A percentile compares a stretch with the other conserved stretches of the same genome.
Evolutionary conservation across 768 basidiomycete species (phyloP).

Genomic region (Paxillus involutus): DNA sequence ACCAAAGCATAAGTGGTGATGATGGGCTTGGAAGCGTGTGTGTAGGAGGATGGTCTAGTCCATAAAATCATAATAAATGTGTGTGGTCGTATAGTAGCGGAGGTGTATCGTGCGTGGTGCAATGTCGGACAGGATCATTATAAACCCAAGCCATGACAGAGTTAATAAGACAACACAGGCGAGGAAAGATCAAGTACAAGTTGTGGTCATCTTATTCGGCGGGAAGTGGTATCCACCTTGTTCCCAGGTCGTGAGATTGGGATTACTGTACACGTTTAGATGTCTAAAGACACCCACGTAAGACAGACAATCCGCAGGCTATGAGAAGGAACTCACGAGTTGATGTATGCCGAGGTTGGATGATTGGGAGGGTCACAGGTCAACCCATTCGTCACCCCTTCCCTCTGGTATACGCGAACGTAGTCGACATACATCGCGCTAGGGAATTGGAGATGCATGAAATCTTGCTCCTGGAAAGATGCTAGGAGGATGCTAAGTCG

Average conservation of each 20-base stretch:
- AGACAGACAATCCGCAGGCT: neutral
- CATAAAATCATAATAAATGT: slow-evolving; percentile 26
- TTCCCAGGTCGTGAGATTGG: slow-evolving; percentile 86
- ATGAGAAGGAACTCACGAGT: slow-evolving; percentile 40
- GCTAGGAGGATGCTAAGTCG: slow-evolving; percentile 31
- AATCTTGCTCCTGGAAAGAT: slow-evolving; percentile 75
- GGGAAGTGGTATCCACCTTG: slow-evolving; percentile 77
- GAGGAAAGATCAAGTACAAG: slow-evolving; percentile 18
- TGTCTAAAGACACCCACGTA: slow-evolving; percentile 21
- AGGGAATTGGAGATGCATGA: slow-evolving; percentile 72
- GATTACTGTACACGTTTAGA: slow-evolving; percentile 65
- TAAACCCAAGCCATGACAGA: slow-evolving; percentile 2
- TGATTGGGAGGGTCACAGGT: slow-evolving; percentile 77
- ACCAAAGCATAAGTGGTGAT: neutral
- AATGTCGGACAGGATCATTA: slow-evolving; percentile 12
- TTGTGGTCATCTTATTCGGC: slow-evolving; percentile 46
- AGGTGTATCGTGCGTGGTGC: slow-evolving; percentile 16
- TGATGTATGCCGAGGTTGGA: slow-evolving; percentile 83
- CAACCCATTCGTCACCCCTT: slow-evolving; percentile 63
- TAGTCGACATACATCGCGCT: slow-evolving; percentile 85
- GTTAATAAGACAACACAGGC: slow-evolving; percentile 6
- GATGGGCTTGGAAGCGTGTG: neutral
- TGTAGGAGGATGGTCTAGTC: slow-evolving; percentile 11
- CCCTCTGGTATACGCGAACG: slow-evolving; percentile 82
- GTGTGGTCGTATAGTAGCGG: slow-evolving; percentile 24